Conservation (phyloP, 495 filamentous ascomycete genomes). For the Penicillium antarcticum region DNA sequence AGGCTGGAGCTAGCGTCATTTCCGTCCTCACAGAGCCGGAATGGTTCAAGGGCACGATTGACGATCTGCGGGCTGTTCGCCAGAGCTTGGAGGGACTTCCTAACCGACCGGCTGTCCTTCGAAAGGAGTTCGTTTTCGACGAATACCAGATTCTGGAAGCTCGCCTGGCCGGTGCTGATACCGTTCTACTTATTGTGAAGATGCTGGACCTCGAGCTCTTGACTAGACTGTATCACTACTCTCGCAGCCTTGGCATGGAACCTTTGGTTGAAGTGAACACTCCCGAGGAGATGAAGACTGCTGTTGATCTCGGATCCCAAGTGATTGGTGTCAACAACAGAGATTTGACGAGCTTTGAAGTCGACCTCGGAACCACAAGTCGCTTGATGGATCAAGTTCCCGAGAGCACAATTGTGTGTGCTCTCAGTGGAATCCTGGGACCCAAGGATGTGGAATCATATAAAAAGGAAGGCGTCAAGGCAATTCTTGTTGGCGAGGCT, state of each 20-base stretch:
- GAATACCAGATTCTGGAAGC: constrained; percentile 98
- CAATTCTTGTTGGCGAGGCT: constrained; percentile 91
- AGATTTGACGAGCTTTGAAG: constrained; percentile 92
- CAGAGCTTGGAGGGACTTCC: constrained; percentile 85
- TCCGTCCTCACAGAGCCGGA: constrained; percentile 96
- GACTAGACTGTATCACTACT: constrained; percentile 79
- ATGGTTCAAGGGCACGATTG: constrained; percentile 98
- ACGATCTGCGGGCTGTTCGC: constrained; percentile 85
- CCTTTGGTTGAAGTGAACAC: constrained; percentile 97
- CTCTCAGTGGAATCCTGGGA: constrained; percentile 88
- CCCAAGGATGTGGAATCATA: constrained; percentile 90
- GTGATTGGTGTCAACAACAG: constrained; percentile 98
- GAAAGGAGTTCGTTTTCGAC: constrained; percentile 98
- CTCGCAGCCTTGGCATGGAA: constrained; percentile 90
- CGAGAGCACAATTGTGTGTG: constrained; percentile 83
- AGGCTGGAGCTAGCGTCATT: constrained; percentile 92
- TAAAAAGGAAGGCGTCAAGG: constrained; percentile 82
- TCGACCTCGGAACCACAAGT: constrained; percentile 92
- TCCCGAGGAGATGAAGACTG: constrained; percentile 84
- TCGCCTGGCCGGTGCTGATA: constrained; percentile 89
- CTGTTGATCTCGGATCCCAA: constrained; percentile 81
- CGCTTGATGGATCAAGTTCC: constrained; percentile 83
- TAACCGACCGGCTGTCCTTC: constrained; percentile 84
- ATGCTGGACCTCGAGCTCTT: constrained; percentile 84
- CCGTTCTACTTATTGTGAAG: constrained; percentile 94